A percentile compares a stretch with the other conserved stretches of the same genome.
These are phyloP conservation scores for Kitagawia praeruptora DNA, from an alignment of 129 eudicot species.

Conservation along the genomic window DNA sequence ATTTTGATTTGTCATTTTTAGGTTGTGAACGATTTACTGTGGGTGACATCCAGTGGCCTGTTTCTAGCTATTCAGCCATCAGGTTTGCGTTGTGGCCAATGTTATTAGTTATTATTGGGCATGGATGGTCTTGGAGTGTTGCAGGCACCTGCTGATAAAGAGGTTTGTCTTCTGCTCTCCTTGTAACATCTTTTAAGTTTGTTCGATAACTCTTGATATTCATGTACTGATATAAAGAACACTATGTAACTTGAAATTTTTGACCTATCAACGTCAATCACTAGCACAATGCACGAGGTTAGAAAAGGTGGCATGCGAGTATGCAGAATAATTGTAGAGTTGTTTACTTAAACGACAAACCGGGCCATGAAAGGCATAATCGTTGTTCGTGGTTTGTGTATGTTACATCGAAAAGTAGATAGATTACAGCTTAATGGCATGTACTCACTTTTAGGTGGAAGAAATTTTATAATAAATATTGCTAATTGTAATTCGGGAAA, in stretches of 20 bases:
- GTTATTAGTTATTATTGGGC: conserved; percentile 62
- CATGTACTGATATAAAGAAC: not conserved
- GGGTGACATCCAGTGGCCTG: conserved; percentile 51
- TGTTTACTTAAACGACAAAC: not conserved
- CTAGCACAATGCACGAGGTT: not conserved
- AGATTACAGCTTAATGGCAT: not conserved
- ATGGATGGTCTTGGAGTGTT: conserved; percentile 78
- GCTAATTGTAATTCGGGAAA: not conserved
- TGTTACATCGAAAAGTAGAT: not conserved
- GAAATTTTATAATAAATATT: not conserved
- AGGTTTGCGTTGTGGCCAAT: conserved; percentile 46
- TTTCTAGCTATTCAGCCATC: conserved; percentile 62
- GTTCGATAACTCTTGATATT: not conserved
- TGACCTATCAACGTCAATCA: not conserved
- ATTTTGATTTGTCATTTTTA: conserved; percentile 4
- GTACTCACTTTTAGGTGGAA: not conserved
- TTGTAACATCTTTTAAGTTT: not conserved
- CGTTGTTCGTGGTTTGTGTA: not conserved
- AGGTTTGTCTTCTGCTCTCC: conserved; percentile 45
- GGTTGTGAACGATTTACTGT: conserved; percentile 58
- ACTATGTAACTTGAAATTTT: not conserved
- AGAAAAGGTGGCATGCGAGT: not conserved
- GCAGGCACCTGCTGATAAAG: conserved; percentile 74
- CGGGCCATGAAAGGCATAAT: not conserved
- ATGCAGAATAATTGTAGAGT: not conserved